A percentile compares a stretch with the other conserved stretches of the same genome.
phyloP scores from a whole-genome alignment of 2,329 filamentous ascomycete genomes.

The Paraphaeosphaeria minitans region DNA sequence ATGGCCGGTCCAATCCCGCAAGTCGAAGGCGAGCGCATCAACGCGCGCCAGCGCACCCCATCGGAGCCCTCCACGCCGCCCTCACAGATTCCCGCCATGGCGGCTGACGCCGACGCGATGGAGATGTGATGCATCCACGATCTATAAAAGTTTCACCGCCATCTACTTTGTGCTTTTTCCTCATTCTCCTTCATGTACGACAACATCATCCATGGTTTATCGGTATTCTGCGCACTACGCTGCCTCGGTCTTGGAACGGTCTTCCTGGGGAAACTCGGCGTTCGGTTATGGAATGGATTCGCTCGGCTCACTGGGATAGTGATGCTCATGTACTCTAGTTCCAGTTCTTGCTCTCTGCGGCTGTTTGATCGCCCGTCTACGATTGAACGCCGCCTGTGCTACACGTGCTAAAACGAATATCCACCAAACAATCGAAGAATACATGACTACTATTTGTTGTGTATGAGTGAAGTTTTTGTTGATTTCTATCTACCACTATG shows the following conservation, averaged over 20 bases:
- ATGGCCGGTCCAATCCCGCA: slow-evolving; percentile 43
- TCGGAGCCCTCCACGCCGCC: slow-evolving; percentile 34
- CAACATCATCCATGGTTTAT: slow-evolving; percentile 30
- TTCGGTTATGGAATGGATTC: slow-evolving; percentile 38
- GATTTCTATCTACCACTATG: background rate
- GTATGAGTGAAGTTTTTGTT: background rate
- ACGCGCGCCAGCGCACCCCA: slow-evolving; percentile 43
- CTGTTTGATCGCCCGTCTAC: slow-evolving; percentile 40
- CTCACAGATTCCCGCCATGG: slow-evolving; percentile 24
- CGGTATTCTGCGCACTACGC: slow-evolving; percentile 27
- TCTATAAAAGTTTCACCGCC: background rate
- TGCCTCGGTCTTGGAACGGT: slow-evolving; percentile 32
- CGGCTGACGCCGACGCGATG: slow-evolving; percentile 40
- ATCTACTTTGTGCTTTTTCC: slow-evolving; percentile 20
- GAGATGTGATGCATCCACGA: slow-evolving; percentile 35
- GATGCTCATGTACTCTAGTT: slow-evolving; percentile 38
- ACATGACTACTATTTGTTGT: background rate
- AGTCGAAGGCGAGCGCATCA: slow-evolving; percentile 46
- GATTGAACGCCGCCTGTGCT: slow-evolving; percentile 39
- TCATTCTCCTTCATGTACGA: slow-evolving; percentile 24
- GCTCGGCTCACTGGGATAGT: slow-evolving; percentile 35
- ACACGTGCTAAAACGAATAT: slow-evolving; percentile 27
- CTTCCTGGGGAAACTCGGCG: slow-evolving; percentile 38
- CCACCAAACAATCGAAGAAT: slow-evolving; percentile 32
- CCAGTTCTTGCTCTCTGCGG: slow-evolving; percentile 28